Evolutionary conservation across 2,329 filamentous ascomycete genomes (phyloP).

Genomic region (Achaetomium macrosporum): DNA sequence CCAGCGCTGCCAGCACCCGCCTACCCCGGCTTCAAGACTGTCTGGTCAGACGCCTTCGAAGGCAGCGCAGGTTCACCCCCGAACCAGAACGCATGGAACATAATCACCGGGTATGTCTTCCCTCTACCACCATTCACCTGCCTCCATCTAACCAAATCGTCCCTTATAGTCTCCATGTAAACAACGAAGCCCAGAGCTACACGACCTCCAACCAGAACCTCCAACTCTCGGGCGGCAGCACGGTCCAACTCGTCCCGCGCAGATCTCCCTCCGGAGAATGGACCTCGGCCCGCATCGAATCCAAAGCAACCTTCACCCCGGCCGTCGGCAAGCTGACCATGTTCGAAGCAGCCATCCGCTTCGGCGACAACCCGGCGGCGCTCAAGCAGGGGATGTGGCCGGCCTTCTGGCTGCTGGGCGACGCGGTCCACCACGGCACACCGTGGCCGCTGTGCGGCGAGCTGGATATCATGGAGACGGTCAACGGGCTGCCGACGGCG

Average conservation of each 20-base stretch:
- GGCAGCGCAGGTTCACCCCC: conserved; percentile 34
- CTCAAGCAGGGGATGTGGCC: conserved; percentile 52
- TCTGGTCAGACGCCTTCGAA: conserved; percentile 41
- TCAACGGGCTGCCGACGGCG: conserved; percentile 43
- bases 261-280: conserved; percentile 36
- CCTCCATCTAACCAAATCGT: neutral
- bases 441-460: conserved; percentile 50
- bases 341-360: conserved; percentile 41
- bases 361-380: conserved; percentile 35
- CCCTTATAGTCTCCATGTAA: conserved; percentile 37
- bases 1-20: conserved; percentile 34
- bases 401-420: conserved; percentile 53
- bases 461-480: conserved; percentile 52
- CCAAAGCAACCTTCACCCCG: conserved; percentile 42
- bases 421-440: conserved; percentile 42
- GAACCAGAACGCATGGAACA: conserved; percentile 36
- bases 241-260: conserved; percentile 47
- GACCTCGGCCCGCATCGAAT: conserved; percentile 52
- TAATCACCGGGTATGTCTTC: conserved; percentile 28
- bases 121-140: neutral
- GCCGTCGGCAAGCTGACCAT: conserved; percentile 39
- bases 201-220: conserved; percentile 41
- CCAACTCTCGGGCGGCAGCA: conserved; percentile 44
- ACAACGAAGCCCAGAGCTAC: conserved; percentile 49
- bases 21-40: conserved; percentile 34